These are phyloP conservation scores for Arthrobotrys megalospora DNA, from an alignment of 2,329 filamentous ascomycete genomes.

Conservation along the genomic window DNA sequence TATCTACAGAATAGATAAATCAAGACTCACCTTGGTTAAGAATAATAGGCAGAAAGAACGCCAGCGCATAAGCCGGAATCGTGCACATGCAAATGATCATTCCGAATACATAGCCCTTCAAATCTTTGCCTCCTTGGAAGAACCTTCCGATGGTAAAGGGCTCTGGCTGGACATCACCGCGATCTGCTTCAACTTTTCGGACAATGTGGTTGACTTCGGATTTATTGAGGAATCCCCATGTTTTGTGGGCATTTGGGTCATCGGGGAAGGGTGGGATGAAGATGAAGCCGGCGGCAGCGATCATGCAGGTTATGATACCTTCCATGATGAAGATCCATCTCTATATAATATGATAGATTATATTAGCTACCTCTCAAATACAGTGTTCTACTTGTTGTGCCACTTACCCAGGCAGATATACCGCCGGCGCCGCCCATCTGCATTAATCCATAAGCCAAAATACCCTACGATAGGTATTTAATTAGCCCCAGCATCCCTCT, in stretches of 20 bases:
- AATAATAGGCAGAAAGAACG: slow-evolving; percentile 84
- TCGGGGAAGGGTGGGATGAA: slow-evolving; percentile 77
- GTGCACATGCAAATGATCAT: slow-evolving; percentile 77
- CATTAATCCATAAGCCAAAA: slow-evolving; percentile 78
- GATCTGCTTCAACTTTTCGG: slow-evolving; percentile 72
- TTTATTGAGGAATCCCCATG: slow-evolving; percentile 70
- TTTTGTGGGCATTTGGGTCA: slow-evolving; percentile 68
- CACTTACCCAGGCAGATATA: slow-evolving; percentile 72
- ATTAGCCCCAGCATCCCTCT: slow-evolving; percentile 76
- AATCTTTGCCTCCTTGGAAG: slow-evolving; percentile 69
- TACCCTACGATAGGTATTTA: slow-evolving; percentile 78
- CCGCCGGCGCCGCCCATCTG: slow-evolving; percentile 67
- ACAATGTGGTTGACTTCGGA: slow-evolving; percentile 69
- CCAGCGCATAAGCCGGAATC: slow-evolving; percentile 80
- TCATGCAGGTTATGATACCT: slow-evolving; percentile 71
- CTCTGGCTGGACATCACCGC: slow-evolving; percentile 70
- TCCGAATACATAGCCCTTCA: slow-evolving; percentile 67
- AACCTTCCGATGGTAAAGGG: slow-evolving; percentile 76
- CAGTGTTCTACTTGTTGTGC: background rate
- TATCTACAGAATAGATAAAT: background rate
- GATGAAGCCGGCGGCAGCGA: slow-evolving; percentile 72
- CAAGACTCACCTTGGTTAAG: slow-evolving; percentile 73
- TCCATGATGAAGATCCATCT: slow-evolving; percentile 63
- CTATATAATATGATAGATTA: background rate
- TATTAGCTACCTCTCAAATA: background rate